Base-by-base conservation (phyloP, 129 eudicot species). In the Lonicera japonica region DNA sequence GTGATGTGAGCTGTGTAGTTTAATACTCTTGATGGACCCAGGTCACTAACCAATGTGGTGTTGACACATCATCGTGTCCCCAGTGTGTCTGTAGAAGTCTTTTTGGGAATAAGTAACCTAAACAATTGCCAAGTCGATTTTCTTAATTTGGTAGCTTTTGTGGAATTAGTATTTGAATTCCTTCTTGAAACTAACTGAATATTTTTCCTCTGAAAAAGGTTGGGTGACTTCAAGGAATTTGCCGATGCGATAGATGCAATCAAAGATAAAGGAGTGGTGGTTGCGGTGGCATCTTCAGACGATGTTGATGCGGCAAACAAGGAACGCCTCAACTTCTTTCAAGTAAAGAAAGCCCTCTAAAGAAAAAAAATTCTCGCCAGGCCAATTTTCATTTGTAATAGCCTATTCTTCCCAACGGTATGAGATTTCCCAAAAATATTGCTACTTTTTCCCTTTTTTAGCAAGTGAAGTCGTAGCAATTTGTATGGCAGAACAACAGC, bases 281-380 rank as follows among this genome's bases (percentile, higher is more conserved):
- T 94, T 46, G 96, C 96, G 51, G 99, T 94, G 68, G 95, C 99
- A 59, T 88, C 95, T 50, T 83, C 96, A 0, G 96, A 94, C 48
- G 99, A 94, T 47, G 87, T 86, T 38, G 96, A 86, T n/a, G 87
- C 86, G 61, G 99, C 96, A 21, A 87, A 94, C 79, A 86, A 85
- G 70, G 78, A 71, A 54, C 78, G 81, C 4, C 53, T 87, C 15
- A 24, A 77, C 82, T 94, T 73, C 79, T 85, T 88, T 58, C 65
- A 94, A 78, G 89, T 94, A 60, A 94, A 85, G 62, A 94, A 88
- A 63, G 94, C 80, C 15, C 83, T 94, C 23, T 94, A 6, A 29
- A 80, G 34, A 18, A 14, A 45, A 29, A 18, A 14, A 45, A 29
- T 14, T 0, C 5, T 25, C 41, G 25, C 21, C 45, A 20, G 18